Percentiles rank a stretch among this genome's conserved stretches.
phyloP scores from a whole-genome alignment of 345 rosid genomes.

The Euphorbia tirucalli region DNA sequence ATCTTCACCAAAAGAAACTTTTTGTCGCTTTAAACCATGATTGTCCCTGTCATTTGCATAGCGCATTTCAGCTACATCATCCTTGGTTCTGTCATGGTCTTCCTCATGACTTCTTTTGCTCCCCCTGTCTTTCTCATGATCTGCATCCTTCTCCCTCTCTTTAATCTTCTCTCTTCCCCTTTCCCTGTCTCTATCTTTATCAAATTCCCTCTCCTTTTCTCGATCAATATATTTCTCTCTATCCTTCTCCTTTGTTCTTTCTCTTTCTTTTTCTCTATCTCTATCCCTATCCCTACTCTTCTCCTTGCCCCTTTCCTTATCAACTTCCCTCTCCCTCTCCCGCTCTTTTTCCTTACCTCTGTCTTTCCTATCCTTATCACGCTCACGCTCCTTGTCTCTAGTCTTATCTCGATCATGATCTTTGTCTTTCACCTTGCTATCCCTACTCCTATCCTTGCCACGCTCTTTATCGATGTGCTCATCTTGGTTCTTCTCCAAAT shows the following conservation, averaged over 20 bases:
- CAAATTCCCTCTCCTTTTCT: slow-evolving; percentile 38
- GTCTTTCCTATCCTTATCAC: slow-evolving; percentile 25
- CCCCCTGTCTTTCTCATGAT: slow-evolving; percentile 31
- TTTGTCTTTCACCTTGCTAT: slow-evolving; percentile 20
- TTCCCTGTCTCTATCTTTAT: slow-evolving; percentile 39
- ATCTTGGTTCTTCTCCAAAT: slow-evolving; percentile 12
- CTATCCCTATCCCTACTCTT: slow-evolving; percentile 20
- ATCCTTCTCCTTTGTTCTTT: slow-evolving; percentile 28
- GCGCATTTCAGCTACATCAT: slow-evolving; percentile 30
- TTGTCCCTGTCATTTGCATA: slow-evolving; percentile 38
- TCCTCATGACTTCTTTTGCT: slow-evolving; percentile 36
- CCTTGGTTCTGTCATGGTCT: slow-evolving; percentile 32
- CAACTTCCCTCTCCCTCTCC: slow-evolving; percentile 4
- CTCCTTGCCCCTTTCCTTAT: slow-evolving; percentile 38
- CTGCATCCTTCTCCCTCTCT: slow-evolving; percentile 50
- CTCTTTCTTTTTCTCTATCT: slow-evolving; percentile 26
- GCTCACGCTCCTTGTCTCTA: slow-evolving; percentile 47
- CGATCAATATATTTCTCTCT: slow-evolving; percentile 36
- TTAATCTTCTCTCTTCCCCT: slow-evolving; percentile 42
- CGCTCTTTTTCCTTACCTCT: slow-evolving; percentile 33
- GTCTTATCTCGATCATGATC: slow-evolving; percentile 24
- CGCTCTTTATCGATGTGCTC: slow-evolving; percentile 15
- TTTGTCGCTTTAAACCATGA: slow-evolving; percentile 26
- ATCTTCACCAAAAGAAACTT: slow-evolving; percentile 23
- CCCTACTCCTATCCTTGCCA: slow-evolving; percentile 26